Conservation (phyloP, 208 protist genomes). For the Zelonia costaricensis region DNA sequence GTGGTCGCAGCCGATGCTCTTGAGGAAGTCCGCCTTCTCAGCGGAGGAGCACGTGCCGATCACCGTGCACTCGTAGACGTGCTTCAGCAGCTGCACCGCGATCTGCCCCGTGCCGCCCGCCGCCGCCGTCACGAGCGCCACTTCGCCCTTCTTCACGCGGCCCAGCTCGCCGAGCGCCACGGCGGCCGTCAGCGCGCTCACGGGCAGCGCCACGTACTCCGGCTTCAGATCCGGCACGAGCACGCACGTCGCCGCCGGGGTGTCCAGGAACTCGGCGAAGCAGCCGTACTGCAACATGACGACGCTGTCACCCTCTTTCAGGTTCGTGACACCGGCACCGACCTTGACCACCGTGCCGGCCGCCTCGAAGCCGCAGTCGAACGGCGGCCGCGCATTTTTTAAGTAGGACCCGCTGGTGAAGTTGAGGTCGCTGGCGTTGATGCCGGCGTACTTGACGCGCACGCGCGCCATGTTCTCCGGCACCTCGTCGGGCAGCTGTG, state of each 20-base stretch:
- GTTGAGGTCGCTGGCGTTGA: conserved; percentile 83
- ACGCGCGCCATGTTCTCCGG: conserved; percentile 45
- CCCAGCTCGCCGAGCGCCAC: conserved; percentile 60
- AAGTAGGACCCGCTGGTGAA: conserved; percentile 63
- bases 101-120: conserved; percentile 87
- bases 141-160: conserved; percentile 39
- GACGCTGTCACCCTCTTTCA: conserved; percentile 46
- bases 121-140: conserved; percentile 84
- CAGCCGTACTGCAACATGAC: conserved; percentile 47
- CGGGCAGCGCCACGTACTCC: conserved; percentile 22
- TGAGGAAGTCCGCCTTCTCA: conserved; percentile 76
- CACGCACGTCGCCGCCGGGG: conserved; percentile 25
- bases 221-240: conserved; percentile 43
- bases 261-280: conserved; percentile 53
- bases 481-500: conserved; percentile 31
- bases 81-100: conserved; percentile 89
- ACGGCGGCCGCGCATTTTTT: conserved; percentile 37
- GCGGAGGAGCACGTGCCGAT: conserved; percentile 84
- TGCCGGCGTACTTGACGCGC: conserved; percentile 49
- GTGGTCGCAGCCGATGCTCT: conserved; percentile 75
- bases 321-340: conserved; percentile 36
- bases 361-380: conserved; percentile 82
- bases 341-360: conserved; percentile 58
- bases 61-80: conserved; percentile 75
- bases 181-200: conserved; percentile 72